These are phyloP conservation scores for Agapanthus africanus DNA, from an alignment of 106 monocot genomes.

Conservation along the genomic window DNA sequence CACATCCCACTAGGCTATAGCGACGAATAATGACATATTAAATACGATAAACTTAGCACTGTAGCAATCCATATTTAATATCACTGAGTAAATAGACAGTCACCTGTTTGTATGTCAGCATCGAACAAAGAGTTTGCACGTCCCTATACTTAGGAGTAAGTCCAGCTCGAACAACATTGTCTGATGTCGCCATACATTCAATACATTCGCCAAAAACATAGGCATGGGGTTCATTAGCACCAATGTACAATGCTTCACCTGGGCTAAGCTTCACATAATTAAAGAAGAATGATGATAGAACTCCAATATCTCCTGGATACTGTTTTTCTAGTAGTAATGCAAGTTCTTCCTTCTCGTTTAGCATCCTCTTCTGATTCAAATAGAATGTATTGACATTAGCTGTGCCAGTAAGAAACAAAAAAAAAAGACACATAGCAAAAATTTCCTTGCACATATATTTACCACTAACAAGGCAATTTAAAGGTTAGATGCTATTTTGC, in stretches of 20 bases:
- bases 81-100: too few relatives aligned
- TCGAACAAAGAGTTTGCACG: slow-evolving; percentile 86
- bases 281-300: slow-evolving; percentile 82
- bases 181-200: slow-evolving; percentile 97
- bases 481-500: too few relatives aligned
- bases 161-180: slow-evolving; percentile 98
- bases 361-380: slow-evolving; percentile 47
- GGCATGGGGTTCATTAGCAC: slow-evolving; percentile 94
- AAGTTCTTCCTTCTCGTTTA: slow-evolving; percentile 86
- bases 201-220: slow-evolving; percentile 92
- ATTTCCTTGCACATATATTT: too few relatives aligned
- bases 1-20: too few relatives aligned
- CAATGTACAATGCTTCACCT: slow-evolving; percentile 82
- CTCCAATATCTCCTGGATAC: slow-evolving; percentile 84
- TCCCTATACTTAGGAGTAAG: slow-evolving; percentile 88
- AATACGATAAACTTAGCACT: too few relatives aligned
- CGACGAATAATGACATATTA: too few relatives aligned
- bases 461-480: background rate
- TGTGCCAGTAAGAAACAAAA: background rate
- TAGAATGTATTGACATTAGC: background rate
- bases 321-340: slow-evolving; percentile 65
- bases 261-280: slow-evolving; percentile 83
- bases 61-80: too few relatives aligned
- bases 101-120: slow-evolving; percentile 97
- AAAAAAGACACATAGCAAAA: background rate